Conservation (phyloP, 2,329 filamentous ascomycete species). For the Xylariales sp. region DNA sequence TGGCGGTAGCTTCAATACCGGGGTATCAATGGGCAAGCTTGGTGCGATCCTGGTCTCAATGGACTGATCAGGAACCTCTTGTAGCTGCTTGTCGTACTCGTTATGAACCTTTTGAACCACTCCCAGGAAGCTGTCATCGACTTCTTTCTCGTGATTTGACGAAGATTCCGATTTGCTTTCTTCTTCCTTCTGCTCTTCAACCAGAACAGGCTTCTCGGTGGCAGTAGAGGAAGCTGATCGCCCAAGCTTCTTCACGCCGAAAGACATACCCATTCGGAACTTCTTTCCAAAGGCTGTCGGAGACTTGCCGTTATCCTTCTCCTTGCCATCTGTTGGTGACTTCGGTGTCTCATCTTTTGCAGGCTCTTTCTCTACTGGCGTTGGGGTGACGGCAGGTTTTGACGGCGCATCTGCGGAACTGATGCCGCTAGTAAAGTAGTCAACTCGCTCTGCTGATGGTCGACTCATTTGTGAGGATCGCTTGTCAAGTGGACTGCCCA, state of each 20-base stretch:
- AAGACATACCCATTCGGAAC: slow-evolving; percentile 43
- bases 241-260: slow-evolving; percentile 79
- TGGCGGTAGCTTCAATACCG: slow-evolving; percentile 66
- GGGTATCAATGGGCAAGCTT: slow-evolving; percentile 68
- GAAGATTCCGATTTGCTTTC: slow-evolving; percentile 54
- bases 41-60: slow-evolving; percentile 64
- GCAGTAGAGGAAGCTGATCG: slow-evolving; percentile 61
- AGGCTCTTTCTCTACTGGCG: slow-evolving; percentile 36
- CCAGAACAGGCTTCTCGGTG: slow-evolving; percentile 66
- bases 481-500: slow-evolving; percentile 48
- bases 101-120: slow-evolving; percentile 68
- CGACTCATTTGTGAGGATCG: slow-evolving; percentile 51
- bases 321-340: slow-evolving; percentile 55
- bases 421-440: slow-evolving; percentile 71
- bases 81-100: slow-evolving; percentile 65
- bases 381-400: slow-evolving; percentile 44
- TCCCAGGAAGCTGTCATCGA: slow-evolving; percentile 71
- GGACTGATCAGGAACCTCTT: slow-evolving; percentile 46
- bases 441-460: slow-evolving; percentile 59
- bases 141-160: slow-evolving; percentile 63
- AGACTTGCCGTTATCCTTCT: slow-evolving; percentile 51
- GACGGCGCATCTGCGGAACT: slow-evolving; percentile 41
- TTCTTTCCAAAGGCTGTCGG: slow-evolving; percentile 41
- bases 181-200: slow-evolving; percentile 69
- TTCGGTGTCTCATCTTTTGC: slow-evolving; percentile 35